Evolutionary conservation across 768 basidiomycete genomes (phyloP), one percentile per base, ranked within the genome.

Genomic region (Cystofilobasidium ferigula): DNA sequence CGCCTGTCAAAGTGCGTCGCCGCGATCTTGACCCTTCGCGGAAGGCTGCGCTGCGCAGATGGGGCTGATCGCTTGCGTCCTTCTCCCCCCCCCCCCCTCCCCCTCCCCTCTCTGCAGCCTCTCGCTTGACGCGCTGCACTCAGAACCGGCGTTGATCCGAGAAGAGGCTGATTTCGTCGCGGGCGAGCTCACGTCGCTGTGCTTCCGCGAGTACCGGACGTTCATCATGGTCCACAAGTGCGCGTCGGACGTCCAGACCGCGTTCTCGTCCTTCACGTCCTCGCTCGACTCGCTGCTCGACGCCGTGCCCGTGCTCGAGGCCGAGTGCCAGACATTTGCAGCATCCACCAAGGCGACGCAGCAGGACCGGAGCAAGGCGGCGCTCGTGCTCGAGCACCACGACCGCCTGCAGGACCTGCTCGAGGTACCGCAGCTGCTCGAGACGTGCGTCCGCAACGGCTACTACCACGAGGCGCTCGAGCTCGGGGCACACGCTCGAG

Each of bases 391-490:
- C 67, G 93, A 97, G 71, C 88, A 94, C 71, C 87, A 91, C 73
- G 90, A 94, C 75, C 92, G 92, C 76, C 82, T 98, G 67, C 82
- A 87, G 69, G 92, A 97, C 75, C 77, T 98, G 40, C 83, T 98
- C 64, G 92, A 95, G 71, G 82, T 93, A 57, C 91, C 94, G 12
- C 79, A 87, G 59, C 81, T 99, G 35, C 86, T 95, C 73, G 89
- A 94, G 74, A 89, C 90, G 0, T 97, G 91, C 73, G 87, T 95
- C 18, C 83, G 91, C 43, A 91, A 90, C 72, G 90, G 90, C 9
- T 87, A 88, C 76, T 97, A 92, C 78, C 81, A 85, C 61, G 95
- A 98, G 73, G 93, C 92, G 0, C 81, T 98, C 64, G 86, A 90
- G 32, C 81, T 98, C 43, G 82, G 87, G 7, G 78, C 82, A 30